Conservation (phyloP, 202 grass and related monocot genomes). For the Dendrocalamus latiflorus region DNA sequence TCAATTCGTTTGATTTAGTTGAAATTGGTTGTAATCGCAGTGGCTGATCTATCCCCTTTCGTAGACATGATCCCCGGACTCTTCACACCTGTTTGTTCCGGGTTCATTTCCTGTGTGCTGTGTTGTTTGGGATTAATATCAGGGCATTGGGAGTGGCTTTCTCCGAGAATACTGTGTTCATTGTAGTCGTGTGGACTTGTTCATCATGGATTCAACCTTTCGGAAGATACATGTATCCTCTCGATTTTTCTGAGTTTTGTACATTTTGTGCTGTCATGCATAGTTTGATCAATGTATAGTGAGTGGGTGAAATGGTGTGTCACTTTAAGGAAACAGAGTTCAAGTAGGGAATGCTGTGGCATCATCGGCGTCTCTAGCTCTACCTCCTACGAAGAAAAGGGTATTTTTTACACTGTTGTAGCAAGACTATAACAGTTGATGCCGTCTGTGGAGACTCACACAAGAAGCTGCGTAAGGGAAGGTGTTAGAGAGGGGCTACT, state of each 20-base stretch:
- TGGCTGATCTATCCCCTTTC: conserved; percentile 18
- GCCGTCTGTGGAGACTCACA: no score
- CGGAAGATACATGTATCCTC: not conserved
- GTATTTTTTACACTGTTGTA: no score
- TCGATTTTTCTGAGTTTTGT: not conserved
- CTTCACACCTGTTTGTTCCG: conserved; percentile 33
- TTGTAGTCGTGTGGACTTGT: conserved; percentile 23
- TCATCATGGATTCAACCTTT: conserved; percentile 19
- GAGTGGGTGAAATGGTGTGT: not conserved
- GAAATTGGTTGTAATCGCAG: conserved; percentile 34
- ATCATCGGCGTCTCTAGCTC: not conserved
- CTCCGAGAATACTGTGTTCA: conserved; percentile 28
- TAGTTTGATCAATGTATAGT: not conserved
- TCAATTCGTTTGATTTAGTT: conserved; percentile 53
- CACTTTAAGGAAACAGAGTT: not conserved
- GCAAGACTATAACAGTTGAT: no score
- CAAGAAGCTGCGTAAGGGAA: no score
- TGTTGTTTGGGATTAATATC: conserved; percentile 42
- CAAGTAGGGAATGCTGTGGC: not conserved
- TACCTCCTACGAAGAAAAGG: no score
- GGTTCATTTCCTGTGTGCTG: conserved; percentile 36
- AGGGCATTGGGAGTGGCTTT: conserved; percentile 25
- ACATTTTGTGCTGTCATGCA: not conserved
- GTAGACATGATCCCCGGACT: conserved; percentile 28
- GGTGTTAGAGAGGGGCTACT: no score